A percentile compares a stretch with the other conserved stretches of the same genome.
phyloP scores from a whole-genome alignment of 768 basidiomycete genomes.

The Lentinula lateritia region DNA sequence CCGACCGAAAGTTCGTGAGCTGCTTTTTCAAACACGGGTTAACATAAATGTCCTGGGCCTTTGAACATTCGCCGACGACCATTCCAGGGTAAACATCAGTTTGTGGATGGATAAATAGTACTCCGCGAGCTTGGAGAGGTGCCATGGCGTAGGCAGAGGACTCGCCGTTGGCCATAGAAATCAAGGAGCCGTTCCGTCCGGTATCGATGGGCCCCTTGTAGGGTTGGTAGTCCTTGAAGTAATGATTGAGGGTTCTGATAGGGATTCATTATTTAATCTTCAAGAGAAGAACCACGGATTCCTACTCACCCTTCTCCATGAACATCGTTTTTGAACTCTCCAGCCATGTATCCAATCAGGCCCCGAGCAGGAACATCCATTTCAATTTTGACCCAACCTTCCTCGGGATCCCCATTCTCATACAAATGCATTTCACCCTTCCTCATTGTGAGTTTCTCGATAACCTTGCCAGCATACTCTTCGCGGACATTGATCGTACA shows the following conservation, averaged over 20 bases:
- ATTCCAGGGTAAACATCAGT: slow-evolving; percentile 45
- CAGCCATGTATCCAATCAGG: slow-evolving; percentile 47
- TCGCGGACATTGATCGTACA: slow-evolving; percentile 40
- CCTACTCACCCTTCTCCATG: slow-evolving; percentile 39
- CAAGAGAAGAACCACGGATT: not conserved
- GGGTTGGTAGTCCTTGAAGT: slow-evolving; percentile 44
- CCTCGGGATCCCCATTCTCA: slow-evolving; percentile 32
- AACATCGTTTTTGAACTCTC: slow-evolving; percentile 47
- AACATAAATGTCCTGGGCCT: slow-evolving; percentile 38
- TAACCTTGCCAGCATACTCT: slow-evolving; percentile 40
- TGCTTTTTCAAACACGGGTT: slow-evolving; percentile 46
- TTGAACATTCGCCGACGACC: slow-evolving; percentile 46
- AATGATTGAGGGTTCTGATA: slow-evolving; percentile 42
- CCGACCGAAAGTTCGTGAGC: slow-evolving; percentile 44
- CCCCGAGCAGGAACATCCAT: slow-evolving; percentile 46
- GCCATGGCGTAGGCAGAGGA: slow-evolving; percentile 43
- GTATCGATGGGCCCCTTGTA: slow-evolving; percentile 40
- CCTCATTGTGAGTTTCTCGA: slow-evolving; percentile 46
- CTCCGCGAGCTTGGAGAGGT: slow-evolving; percentile 42
- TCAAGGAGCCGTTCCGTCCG: slow-evolving; percentile 40
- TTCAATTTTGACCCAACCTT: slow-evolving; percentile 38
- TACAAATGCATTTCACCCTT: slow-evolving; percentile 44
- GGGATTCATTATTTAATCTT: not conserved
- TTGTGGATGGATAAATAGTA: slow-evolving; percentile 38
- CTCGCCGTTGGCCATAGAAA: slow-evolving; percentile 42